Evolutionary conservation across 2,329 filamentous ascomycete species (phyloP).

Genomic region (Massarina eburnea): DNA sequence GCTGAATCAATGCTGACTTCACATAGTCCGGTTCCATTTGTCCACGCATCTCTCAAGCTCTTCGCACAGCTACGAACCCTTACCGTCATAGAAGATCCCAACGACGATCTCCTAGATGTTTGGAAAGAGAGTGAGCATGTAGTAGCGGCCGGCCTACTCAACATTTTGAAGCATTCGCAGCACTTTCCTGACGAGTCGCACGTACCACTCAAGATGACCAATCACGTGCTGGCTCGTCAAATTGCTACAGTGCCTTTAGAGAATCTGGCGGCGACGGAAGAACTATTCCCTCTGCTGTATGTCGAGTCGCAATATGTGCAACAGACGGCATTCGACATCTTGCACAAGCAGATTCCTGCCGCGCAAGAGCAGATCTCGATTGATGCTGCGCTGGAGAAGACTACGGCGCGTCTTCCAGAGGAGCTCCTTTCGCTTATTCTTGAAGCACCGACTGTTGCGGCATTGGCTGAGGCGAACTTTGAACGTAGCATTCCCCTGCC

Average conservation of each 20-base stretch:
- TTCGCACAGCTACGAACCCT: constrained; percentile 64
- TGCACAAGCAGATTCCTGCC: constrained; percentile 77
- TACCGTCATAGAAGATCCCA: constrained; percentile 61
- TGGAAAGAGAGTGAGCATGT: constrained; percentile 62
- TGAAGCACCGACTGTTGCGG: constrained; percentile 72
- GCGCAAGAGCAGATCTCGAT: constrained; percentile 81
- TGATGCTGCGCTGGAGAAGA: constrained; percentile 72
- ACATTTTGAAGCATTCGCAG: constrained; percentile 61
- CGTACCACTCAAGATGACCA: constrained; percentile 73
- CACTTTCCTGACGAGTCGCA: constrained; percentile 56
- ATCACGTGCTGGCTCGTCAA: constrained; percentile 71
- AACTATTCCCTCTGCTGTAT: constrained; percentile 75
- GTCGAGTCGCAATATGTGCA: constrained; percentile 76
- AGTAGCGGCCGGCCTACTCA: constrained; percentile 61
- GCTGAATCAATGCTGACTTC: not conserved
- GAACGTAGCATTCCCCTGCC: constrained; percentile 66
- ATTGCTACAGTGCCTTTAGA: constrained; percentile 65
- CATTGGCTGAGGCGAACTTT: constrained; percentile 66
- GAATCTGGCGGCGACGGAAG: constrained; percentile 63
- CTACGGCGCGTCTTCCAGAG: constrained; percentile 72
- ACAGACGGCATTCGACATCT: constrained; percentile 74
- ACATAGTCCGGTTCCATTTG: constrained; percentile 52
- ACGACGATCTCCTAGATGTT: constrained; percentile 82
- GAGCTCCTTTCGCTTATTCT: constrained; percentile 83
- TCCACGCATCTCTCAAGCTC: constrained; percentile 74